Conservation (phyloP, 2,329 filamentous ascomycete species). For the Colletotrichum orchidophilum region DNA sequence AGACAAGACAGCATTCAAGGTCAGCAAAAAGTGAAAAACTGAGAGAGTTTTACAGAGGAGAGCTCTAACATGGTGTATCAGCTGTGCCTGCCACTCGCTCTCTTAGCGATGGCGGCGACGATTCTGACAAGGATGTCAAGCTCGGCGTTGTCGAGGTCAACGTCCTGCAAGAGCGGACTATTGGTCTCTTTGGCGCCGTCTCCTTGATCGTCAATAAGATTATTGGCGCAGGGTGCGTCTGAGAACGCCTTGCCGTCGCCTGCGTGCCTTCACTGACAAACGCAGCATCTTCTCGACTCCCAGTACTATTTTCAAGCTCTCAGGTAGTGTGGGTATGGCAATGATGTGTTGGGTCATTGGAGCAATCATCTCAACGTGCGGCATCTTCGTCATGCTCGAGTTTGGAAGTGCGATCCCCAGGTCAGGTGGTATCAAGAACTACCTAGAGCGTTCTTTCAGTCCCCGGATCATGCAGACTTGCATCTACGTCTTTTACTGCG, state of each 20-base stretch:
- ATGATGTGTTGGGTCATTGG: conserved; percentile 39
- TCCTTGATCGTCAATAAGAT: conserved; percentile 39
- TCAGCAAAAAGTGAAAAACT: not conserved
- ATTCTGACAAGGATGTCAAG: conserved; percentile 13
- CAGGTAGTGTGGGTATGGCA: conserved; percentile 38
- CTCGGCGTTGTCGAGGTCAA: conserved; percentile 21
- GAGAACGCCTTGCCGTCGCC: not conserved
- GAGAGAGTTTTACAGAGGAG: no score
- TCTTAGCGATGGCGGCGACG: not conserved
- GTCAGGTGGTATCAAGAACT: conserved; percentile 38
- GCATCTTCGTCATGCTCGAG: conserved; percentile 38
- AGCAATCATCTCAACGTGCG: conserved; percentile 36
- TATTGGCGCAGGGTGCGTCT: conserved; percentile 36
- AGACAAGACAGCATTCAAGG: not conserved
- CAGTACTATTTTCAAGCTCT: conserved; percentile 35
- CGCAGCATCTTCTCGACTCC: conserved; percentile 39
- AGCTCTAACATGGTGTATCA: not conserved
- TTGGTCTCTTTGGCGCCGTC: conserved; percentile 37
- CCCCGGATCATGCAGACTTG: conserved; percentile 37
- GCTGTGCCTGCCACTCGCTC: not conserved
- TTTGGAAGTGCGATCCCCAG: conserved; percentile 38
- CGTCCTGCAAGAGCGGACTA: conserved; percentile 34
- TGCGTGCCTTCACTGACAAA: not conserved
- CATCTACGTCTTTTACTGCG: conserved; percentile 38
- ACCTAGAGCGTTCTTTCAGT: conserved; percentile 37